Evolutionary conservation across 176 grass and related monocot species (phyloP).

Genomic region (Elymus sibiricus): DNA sequence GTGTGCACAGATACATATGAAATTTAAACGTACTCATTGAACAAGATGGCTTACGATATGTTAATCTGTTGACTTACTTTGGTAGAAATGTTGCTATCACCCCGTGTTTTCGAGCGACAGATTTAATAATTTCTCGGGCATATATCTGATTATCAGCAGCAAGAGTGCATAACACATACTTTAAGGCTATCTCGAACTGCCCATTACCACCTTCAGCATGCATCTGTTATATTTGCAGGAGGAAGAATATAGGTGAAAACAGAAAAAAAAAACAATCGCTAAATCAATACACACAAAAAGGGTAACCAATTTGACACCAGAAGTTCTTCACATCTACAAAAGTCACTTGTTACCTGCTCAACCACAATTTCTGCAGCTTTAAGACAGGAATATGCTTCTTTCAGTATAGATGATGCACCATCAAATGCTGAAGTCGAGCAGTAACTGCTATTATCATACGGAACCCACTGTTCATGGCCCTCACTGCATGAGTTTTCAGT

Average conservation of each 20-base stretch:
- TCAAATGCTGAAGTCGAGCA: slow-evolving; percentile 88
- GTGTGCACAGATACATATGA: too few relatives aligned
- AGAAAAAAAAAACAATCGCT: neutral
- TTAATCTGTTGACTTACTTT: slow-evolving; percentile 62
- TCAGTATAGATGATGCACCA: slow-evolving; percentile 59
- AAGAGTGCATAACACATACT: slow-evolving; percentile 72
- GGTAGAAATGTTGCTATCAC: slow-evolving; percentile 85
- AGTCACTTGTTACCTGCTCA: slow-evolving; percentile 60
- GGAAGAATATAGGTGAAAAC: neutral
- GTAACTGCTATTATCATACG: slow-evolving; percentile 73
- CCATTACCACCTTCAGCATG: slow-evolving; percentile 95
- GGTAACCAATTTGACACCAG: neutral
- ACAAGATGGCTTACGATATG: neutral
- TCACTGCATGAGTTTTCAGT: slow-evolving; percentile 51
- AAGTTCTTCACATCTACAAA: neutral
- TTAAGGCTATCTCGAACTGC: slow-evolving; percentile 86
- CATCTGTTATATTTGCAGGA: slow-evolving; percentile 39
- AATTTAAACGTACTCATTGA: too few relatives aligned
- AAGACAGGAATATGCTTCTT: slow-evolving; percentile 77
- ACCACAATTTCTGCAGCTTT: slow-evolving; percentile 64
- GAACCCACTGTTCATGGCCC: slow-evolving; percentile 63
- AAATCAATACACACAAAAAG: slow-evolving; percentile 1
- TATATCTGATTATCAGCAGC: slow-evolving; percentile 94
- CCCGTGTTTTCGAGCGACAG: slow-evolving; percentile 73
- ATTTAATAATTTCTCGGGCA: slow-evolving; percentile 82